A percentile compares a stretch with the other conserved stretches of the same genome.
phyloP scores from a whole-genome alignment of 2,329 filamentous ascomycete species.

The Aphanocladium album region DNA sequence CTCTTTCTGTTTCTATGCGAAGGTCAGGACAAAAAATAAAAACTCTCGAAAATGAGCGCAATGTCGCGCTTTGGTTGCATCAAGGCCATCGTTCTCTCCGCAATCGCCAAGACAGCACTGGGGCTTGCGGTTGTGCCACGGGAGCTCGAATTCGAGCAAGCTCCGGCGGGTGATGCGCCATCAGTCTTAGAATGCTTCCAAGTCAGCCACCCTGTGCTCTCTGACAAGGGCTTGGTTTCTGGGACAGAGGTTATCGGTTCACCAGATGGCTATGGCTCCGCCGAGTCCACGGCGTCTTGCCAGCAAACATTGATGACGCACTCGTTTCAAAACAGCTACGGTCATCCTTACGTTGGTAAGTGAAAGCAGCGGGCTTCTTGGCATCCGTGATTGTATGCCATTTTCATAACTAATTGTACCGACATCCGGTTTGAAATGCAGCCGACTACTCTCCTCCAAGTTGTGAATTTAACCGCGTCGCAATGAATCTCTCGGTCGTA shows the following conservation, averaged over 20 bases:
- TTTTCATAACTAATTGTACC: background rate
- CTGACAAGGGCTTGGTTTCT: constrained; percentile 33
- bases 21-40: too few relatives aligned
- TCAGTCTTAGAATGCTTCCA: constrained; percentile 54
- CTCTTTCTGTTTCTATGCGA: too few relatives aligned
- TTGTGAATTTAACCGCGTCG: constrained; percentile 68
- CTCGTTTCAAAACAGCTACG: constrained; percentile 68
- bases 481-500: constrained; percentile 70
- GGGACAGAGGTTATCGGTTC: constrained; percentile 11
- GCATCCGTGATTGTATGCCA: background rate
- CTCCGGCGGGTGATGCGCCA: background rate
- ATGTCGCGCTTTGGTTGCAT: background rate
- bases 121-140: background rate
- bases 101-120: background rate
- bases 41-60: background rate
- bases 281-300: constrained; percentile 29
- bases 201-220: constrained; percentile 61
- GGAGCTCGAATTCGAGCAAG: background rate
- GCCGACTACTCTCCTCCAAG: constrained; percentile 60
- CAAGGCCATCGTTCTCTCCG: background rate
- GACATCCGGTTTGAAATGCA: constrained; percentile 22
- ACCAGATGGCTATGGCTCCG: constrained; percentile 1
- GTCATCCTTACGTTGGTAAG: constrained; percentile 66
- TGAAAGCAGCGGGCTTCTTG: constrained; percentile 6
- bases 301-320: constrained; percentile 62